Base-by-base conservation (phyloP, 2,329 filamentous ascomycete genomes). In the Diaporthe sp. region DNA sequence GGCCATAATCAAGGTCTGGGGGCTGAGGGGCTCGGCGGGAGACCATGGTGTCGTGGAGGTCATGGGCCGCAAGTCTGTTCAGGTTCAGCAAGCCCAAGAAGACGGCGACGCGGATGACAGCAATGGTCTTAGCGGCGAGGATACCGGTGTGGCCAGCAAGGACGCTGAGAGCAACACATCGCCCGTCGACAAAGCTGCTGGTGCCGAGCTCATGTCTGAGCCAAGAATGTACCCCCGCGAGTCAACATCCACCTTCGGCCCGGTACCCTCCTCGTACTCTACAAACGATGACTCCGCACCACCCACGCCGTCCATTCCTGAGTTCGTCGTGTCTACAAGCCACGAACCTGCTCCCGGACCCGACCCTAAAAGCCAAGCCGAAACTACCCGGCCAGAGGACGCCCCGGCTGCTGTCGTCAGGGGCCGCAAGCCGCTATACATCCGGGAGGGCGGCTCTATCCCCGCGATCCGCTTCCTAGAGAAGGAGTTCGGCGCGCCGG, bases 381-480 rank as follows among this genome's bases (percentile, higher is more conserved):
- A 51, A 15, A 28, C 15, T n/a, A 51, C 13, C 17, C 53, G 6
- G 25, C 53, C 53, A 3, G 25, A 31, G 0, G 17, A 31, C 3
- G 28, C 37, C 3, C 5, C 31, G 1, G 31, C 34, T 17, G 53
- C 25, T 15, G 17, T 73, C 51, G 84, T 86, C 5, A 88, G 86
- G 77, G 79, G 80, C 15, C 84, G 86, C 10, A 94, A 92, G 80
- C 96, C 96, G 0, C 88, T 99, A 4, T 98, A 98, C 82, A 99
- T 99, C 79, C 91, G 97, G 13, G 97, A 99, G 85, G 97, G 97
- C 17, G 97, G 97, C 7, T 97, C 94, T 0, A 99, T 99, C 79
- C 97, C 97, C 0, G 95, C 95, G 0, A 98, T 98, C 74, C 88
- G 97, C 8, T 98, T 98, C 82, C 83, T 98, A 51, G 96, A 98